phyloP scores from a whole-genome alignment of 179 eudicot species.

The Vitellaria paradoxa region DNA sequence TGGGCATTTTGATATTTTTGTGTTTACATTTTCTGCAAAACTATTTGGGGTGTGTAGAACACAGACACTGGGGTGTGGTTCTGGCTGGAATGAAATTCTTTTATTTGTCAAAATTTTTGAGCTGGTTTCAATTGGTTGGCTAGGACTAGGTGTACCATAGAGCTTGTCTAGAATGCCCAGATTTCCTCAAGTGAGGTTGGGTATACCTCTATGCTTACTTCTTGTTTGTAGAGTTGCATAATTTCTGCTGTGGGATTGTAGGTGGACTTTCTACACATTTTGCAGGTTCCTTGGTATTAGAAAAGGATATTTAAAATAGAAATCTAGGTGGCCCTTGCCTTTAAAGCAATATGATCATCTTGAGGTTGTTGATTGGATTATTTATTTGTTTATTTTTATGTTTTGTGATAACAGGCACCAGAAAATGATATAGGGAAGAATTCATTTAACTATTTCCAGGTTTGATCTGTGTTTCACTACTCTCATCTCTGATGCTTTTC shows the following conservation, averaged over 20 bases:
- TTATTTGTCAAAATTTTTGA: background rate
- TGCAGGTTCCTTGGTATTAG: background rate
- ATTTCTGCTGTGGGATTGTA: background rate
- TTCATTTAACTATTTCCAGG: slow-evolving; percentile 95
- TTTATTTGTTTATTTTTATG: slow-evolving; percentile 1
- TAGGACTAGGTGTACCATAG: background rate
- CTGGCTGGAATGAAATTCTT: background rate
- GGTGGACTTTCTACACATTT: background rate
- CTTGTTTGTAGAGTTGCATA: background rate
- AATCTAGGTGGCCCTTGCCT: background rate
- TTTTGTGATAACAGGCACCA: slow-evolving; percentile 57
- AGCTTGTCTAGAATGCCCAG: slow-evolving; percentile 8
- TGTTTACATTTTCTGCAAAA: background rate
- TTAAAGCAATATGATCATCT: slow-evolving; percentile 1
- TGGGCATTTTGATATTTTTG: background rate
- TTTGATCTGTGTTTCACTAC: slow-evolving; percentile 11
- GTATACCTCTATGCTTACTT: background rate
- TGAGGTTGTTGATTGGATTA: background rate
- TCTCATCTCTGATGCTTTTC: slow-evolving; percentile 1
- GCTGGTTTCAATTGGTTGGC: slow-evolving; percentile 12
- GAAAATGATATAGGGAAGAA: slow-evolving; percentile 95
- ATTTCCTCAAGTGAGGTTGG: background rate
- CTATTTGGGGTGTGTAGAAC: background rate
- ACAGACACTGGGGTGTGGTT: background rate
- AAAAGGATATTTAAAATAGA: background rate